Base-by-base conservation (phyloP, 192 early-diverging fungal species). In the Gamsiella multidivaricata region DNA sequence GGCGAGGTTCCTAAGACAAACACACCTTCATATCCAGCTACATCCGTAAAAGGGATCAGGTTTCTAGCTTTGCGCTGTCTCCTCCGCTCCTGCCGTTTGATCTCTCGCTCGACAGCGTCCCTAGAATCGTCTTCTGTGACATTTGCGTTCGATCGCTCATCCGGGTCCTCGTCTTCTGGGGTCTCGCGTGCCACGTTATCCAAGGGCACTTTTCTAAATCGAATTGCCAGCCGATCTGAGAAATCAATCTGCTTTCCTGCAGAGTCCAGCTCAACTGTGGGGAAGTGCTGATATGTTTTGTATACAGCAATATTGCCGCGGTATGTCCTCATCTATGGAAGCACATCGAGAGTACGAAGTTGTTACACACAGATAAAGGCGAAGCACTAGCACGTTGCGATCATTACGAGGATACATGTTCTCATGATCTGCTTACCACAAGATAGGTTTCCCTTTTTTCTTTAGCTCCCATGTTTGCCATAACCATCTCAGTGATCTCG, bases 251-350 rank as follows among this genome's bases (percentile, higher is more conserved):
- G 69, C 5, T 57, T 70, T 31, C 34, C 62, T 23, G 61, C 29
- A 58, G 41, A 15, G 43, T 65, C 57, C 26, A 60, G 34, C 56
- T 83, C 80, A 5, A 36, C 52, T 7, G 64, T 63, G 1, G 87
- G 81, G 17, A 88, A 60, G 62, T 87, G 87, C 41, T 75, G 70
- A 62, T 88, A 89, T 10, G 85, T 86, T 62, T 87, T 85, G 74
- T 95, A 95, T 1, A 94, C 87, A 10, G 91, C 79, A 11, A 95
- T 83, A 64, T 95, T 93, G 11, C 85, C 82, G 10, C 83, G 78
- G 25, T 75, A 81, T 9, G 91, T 90, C 34, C 90, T 86, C 25
- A 80, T 84, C 92, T 93, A 79, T 14, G 14, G 59, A 46, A 23
- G 60, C 23, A n/a, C 26, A 45, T 26, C 25, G 56, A 58, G 18